A percentile compares a stretch with the other conserved stretches of the same genome.
phyloP scores from a whole-genome alignment of 2,329 filamentous ascomycete genomes.

The Diaporthe citrichinensis region DNA sequence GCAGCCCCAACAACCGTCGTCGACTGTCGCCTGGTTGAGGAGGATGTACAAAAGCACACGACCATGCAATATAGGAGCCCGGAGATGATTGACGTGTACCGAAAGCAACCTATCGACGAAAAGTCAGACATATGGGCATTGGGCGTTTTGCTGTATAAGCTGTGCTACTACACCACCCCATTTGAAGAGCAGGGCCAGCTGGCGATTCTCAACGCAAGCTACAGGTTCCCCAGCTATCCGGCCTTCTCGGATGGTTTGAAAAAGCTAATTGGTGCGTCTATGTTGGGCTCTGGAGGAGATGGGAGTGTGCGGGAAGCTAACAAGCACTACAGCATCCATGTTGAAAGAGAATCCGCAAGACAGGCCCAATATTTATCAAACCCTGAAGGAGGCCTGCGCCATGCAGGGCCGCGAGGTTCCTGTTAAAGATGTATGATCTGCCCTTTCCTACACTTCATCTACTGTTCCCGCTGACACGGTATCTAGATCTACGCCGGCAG shows the following conservation, averaged over 20 bases:
- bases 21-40: constrained; percentile 93
- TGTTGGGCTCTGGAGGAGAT: constrained; percentile 47
- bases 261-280: constrained; percentile 86
- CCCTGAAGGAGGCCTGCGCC: constrained; percentile 85
- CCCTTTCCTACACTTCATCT: constrained; percentile 41
- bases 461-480: constrained; percentile 40
- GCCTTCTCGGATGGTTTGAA: constrained; percentile 92
- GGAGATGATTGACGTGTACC: constrained; percentile 98
- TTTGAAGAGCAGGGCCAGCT: constrained; percentile 98
- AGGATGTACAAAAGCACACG: constrained; percentile 96
- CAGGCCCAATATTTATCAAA: constrained; percentile 94
- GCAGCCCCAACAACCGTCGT: constrained; percentile 88
- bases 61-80: constrained; percentile 98
- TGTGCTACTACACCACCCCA: constrained; percentile 99
- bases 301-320: constrained; percentile 12
- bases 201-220: constrained; percentile 95
- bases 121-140: constrained; percentile 99
- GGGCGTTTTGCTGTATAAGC: constrained; percentile 94
- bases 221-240: constrained; percentile 90
- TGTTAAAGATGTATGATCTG: constrained; percentile 82
- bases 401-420: constrained; percentile 92
- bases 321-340: constrained; percentile 78
- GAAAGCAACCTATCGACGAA: constrained; percentile 96
- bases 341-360: constrained; percentile 83
- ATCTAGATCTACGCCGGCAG: constrained; percentile 79